Evolutionary conservation across 768 basidiomycete genomes (phyloP).

Genomic region (Boletus reticulatus): DNA sequence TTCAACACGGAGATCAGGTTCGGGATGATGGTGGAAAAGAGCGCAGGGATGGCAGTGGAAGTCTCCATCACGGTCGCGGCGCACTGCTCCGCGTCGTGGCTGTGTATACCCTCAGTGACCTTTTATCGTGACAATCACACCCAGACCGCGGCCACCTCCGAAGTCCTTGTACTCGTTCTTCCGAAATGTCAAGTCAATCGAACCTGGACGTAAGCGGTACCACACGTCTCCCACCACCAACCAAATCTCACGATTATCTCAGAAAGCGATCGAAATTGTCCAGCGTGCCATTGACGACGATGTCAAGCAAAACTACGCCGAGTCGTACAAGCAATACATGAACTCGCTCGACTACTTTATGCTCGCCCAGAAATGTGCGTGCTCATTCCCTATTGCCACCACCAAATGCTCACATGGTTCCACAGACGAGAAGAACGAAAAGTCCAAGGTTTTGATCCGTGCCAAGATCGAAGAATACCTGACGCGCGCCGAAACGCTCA

Average conservation of each 20-base stretch:
- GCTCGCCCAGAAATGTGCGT: conserved; percentile 87
- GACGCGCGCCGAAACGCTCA: conserved; percentile 85
- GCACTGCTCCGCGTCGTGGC: conserved; percentile 14
- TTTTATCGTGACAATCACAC: neutral
- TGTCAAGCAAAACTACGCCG: conserved; percentile 86
- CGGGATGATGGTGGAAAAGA: conserved; percentile 56
- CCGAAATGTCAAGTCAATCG: conserved; percentile 41
- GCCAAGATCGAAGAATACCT: conserved; percentile 91
- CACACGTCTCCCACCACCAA: neutral
- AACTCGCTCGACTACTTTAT: conserved; percentile 98
- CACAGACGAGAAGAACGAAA: conserved; percentile 86
- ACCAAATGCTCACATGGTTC: neutral
- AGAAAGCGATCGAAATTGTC: conserved; percentile 88
- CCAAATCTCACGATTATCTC: conserved; percentile 18
- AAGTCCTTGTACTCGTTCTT: neutral
- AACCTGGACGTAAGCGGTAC: conserved; percentile 45
- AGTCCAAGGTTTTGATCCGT: conserved; percentile 81
- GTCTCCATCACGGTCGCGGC: conserved; percentile 6
- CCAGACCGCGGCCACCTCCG: neutral
- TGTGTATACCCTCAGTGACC: conserved; percentile 6
- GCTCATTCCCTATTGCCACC: too few relatives aligned
- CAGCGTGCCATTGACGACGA: conserved; percentile 93
- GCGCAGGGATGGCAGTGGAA: conserved; percentile 35
- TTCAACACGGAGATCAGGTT: conserved; percentile 63
- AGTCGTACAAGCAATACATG: conserved; percentile 93